These are phyloP conservation scores for Amauroascus niger DNA, from an alignment of 2,329 filamentous ascomycete species.

Conservation along the genomic window DNA sequence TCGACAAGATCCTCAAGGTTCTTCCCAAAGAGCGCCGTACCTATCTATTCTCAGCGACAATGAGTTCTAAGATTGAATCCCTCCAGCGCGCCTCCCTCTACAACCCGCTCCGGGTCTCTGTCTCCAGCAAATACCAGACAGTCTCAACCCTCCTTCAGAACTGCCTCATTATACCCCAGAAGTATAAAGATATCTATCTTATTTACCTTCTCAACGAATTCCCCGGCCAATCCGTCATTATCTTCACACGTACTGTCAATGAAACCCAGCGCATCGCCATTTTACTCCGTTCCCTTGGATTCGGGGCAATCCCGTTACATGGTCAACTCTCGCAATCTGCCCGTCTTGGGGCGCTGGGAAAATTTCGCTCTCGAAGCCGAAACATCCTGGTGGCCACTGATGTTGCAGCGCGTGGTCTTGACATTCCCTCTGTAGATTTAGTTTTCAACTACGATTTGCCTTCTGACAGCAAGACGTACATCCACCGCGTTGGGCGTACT, in stretches of 20 bases:
- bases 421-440: constrained; percentile 78
- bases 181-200: constrained; percentile 81
- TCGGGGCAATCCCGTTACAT: constrained; percentile 84
- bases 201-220: constrained; percentile 80
- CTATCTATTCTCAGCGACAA: constrained; percentile 87
- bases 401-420: constrained; percentile 78
- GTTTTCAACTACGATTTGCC: constrained; percentile 80
- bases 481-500: constrained; percentile 79
- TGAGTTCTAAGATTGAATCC: constrained; percentile 86
- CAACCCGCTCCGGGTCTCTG: constrained; percentile 72
- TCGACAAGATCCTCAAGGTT: constrained; percentile 89
- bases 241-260: constrained; percentile 87
- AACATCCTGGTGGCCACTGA: constrained; percentile 88
- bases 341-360: constrained; percentile 77
- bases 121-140: constrained; percentile 82
- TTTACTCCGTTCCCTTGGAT: constrained; percentile 71
- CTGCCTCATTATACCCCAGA: constrained; percentile 76
- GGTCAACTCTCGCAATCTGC: constrained; percentile 82
- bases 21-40: constrained; percentile 68
- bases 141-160: constrained; percentile 79
- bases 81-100: constrained; percentile 80
- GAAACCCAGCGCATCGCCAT: constrained; percentile 81
- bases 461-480: constrained; percentile 78
- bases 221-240: constrained; percentile 72
- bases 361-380: constrained; percentile 71